A percentile compares a stretch with the other conserved stretches of the same genome.
These are phyloP conservation scores for Saccharomycopsis javanensis DNA, from an alignment of 805 yeast species.

Conservation along the genomic window DNA sequence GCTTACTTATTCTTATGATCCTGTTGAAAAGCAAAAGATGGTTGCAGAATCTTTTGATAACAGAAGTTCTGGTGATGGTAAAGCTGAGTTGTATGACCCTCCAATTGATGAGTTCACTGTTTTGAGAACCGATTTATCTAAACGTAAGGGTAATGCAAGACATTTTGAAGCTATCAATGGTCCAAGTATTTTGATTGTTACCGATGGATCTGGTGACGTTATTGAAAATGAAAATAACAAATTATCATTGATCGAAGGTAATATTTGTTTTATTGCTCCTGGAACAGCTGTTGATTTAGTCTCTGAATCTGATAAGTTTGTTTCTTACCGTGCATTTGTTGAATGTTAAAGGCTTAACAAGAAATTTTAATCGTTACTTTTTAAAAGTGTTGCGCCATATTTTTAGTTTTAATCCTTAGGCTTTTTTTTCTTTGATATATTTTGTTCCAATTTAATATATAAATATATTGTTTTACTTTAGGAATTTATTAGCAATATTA, in stretches of 20 bases:
- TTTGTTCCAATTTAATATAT: too few relatives aligned
- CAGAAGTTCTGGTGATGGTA: constrained; percentile 59
- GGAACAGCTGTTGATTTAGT: constrained; percentile 52
- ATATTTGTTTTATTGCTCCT: constrained; percentile 79
- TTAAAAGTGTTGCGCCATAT: too few relatives aligned
- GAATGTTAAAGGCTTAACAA: background rate
- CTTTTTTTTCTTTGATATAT: too few relatives aligned
- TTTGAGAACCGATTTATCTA: constrained; percentile 62
- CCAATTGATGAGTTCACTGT: constrained; percentile 96
- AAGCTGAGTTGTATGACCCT: constrained; percentile 71
- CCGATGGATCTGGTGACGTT: constrained; percentile 64
- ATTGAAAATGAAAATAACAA: constrained; percentile 19
- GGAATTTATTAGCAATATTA: too few relatives aligned
- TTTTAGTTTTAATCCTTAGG: too few relatives aligned
- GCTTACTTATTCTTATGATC: constrained; percentile 83
- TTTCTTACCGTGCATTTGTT: constrained; percentile 77
- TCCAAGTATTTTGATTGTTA: constrained; percentile 78
- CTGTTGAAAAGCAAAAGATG: constrained; percentile 92
- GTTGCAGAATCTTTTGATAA: constrained; percentile 34
- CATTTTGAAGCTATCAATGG: constrained; percentile 58
- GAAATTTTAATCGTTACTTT: too few relatives aligned
- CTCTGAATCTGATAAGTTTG: constrained; percentile 46
- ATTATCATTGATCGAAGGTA: constrained; percentile 45
- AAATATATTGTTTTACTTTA: too few relatives aligned
- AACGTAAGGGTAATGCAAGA: constrained; percentile 39